Base-by-base conservation (phyloP, 306 rosid species). In the Rosa lucieae region DNA sequence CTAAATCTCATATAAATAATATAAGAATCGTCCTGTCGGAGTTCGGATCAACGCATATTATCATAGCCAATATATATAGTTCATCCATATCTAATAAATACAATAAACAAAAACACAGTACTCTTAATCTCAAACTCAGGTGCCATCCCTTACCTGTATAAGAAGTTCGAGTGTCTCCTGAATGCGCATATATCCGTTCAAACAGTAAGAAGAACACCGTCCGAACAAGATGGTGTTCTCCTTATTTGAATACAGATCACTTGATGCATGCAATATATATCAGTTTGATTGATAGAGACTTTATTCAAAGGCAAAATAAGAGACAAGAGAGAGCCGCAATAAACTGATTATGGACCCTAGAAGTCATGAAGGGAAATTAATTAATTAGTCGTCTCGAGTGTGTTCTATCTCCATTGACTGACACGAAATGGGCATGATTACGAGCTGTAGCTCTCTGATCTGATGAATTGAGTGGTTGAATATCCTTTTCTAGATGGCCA, bases 391-490 rank as follows among this genome's bases (percentile, higher is more conserved):
- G 46, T 5, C 39, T 61, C 0, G 39, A 35, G 67, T 26, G 10
- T 14, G 14, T 13, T 14, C 1, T 46, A 13, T 66, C 70, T 66
- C 40, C 53, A 58, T 71, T 29, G 7, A 17, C 20, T 44, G 59
- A 44, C 71, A 75, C 58, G 79, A 75, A 61, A 44, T 75, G 78
- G 78, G 78, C 70, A 75, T 59, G 78, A 75, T 26, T 59, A 42
- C 29, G 70, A 44, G 70, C 61, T 7, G 78, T 74, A 74, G 39
- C 26, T 74, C 23, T 74, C 26, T 58, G 70, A 15, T 74, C 67
- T 12, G 49, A 67, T 4, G 39, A 37, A 29, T 4, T 29, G 51
- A 69, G 71, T 43, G 35, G 73, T 69, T 42, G 73, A n/a, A n/a
- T 69, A 69, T 40, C 53, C 73, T 69, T 44, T 26, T 21, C 18